These are phyloP conservation scores for Chlorella sp. DNA, from an alignment of 139 green algal genomes.

Conservation along the genomic window DNA sequence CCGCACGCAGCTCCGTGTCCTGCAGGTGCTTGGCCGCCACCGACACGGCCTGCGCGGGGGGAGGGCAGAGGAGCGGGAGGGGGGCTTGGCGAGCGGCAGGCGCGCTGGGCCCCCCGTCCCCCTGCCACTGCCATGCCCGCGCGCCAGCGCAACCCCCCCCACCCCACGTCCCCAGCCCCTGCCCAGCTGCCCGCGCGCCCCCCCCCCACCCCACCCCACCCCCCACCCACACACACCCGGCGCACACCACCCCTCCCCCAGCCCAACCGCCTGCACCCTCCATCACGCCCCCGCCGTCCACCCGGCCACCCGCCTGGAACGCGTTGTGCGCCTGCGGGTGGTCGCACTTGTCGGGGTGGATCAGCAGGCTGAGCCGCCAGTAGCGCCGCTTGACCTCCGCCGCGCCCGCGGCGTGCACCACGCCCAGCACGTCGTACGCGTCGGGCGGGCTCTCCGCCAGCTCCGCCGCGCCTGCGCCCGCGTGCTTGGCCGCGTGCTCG, in stretches of 20 bases:
- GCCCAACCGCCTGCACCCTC: conserved; percentile 49
- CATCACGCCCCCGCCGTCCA: conserved; percentile 64
- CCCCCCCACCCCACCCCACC: too few relatives aligned
- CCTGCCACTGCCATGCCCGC: too few relatives aligned
- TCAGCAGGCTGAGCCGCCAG: conserved; percentile 80
- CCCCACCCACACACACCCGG: too few relatives aligned
- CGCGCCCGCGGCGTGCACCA: conserved; percentile 32
- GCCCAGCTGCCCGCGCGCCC: too few relatives aligned
- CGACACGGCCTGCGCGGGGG: too few relatives aligned
- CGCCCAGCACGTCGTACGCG: conserved; percentile 70
- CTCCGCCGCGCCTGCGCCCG: neutral
- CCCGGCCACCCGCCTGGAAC: conserved; percentile 80
- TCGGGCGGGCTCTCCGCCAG: conserved; percentile 34
- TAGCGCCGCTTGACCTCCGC: conserved; percentile 76
- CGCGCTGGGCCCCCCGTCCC: too few relatives aligned
- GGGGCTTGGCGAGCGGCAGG: neutral
- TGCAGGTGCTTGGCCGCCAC: too few relatives aligned
- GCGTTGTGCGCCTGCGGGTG: conserved; percentile 75
- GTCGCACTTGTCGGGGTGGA: conserved; percentile 93
- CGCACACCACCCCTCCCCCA: too few relatives aligned
- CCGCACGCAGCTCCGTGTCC: conserved; percentile 41
- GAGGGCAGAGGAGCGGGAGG: neutral
- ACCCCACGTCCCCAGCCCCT: conserved; percentile 15
- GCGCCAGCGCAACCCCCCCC: too few relatives aligned
- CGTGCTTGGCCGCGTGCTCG: conserved; percentile 13